Conservation (phyloP, 2,329 filamentous ascomycete species). For the Aspergillus thermomutatus region DNA sequence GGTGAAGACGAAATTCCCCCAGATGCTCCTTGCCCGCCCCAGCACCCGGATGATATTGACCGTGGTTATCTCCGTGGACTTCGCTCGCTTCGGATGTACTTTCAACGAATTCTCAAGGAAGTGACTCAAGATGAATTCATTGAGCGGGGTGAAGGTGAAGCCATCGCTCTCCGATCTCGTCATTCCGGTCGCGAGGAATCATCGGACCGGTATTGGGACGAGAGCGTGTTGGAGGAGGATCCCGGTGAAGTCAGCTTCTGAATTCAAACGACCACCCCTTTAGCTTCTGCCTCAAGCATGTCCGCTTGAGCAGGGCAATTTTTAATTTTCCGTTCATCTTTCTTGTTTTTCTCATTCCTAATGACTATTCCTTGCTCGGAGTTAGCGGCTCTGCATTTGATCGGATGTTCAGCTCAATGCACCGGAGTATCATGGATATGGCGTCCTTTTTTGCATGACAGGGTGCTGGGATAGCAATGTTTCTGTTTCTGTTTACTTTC, state of each 20-base stretch:
- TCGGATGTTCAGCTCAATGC: conserved; percentile 2
- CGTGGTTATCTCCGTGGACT: conserved; percentile 85
- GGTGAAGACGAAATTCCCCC: conserved; percentile 66
- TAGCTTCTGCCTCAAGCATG: background rate
- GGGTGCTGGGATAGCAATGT: conserved; percentile 11
- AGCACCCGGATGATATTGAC: conserved; percentile 76
- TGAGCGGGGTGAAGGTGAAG: conserved; percentile 44
- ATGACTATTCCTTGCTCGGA: conserved; percentile 10
- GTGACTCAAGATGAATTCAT: conserved; percentile 50
- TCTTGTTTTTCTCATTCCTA: conserved; percentile 5
- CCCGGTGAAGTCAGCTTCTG: conserved; percentile 43
- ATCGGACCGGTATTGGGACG: conserved; percentile 38
- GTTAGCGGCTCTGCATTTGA: conserved; percentile 13
- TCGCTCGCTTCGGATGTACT: conserved; percentile 74
- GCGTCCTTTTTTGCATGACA: conserved; percentile 18
- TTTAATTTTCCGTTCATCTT: conserved; percentile 3
- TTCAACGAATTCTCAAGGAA: conserved; percentile 81
- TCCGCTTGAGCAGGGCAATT: conserved; percentile 2
- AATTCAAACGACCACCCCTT: background rate
- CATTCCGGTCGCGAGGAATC: conserved; percentile 27
- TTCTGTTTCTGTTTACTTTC: conserved; percentile 5
- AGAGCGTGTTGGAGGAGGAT: conserved; percentile 42
- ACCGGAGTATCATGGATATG: conserved; percentile 4
- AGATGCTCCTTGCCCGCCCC: conserved; percentile 69
- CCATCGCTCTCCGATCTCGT: conserved; percentile 34